Base-by-base conservation (phyloP, 2,329 filamentous ascomycete genomes). In the Talaromyces funiculosus region DNA sequence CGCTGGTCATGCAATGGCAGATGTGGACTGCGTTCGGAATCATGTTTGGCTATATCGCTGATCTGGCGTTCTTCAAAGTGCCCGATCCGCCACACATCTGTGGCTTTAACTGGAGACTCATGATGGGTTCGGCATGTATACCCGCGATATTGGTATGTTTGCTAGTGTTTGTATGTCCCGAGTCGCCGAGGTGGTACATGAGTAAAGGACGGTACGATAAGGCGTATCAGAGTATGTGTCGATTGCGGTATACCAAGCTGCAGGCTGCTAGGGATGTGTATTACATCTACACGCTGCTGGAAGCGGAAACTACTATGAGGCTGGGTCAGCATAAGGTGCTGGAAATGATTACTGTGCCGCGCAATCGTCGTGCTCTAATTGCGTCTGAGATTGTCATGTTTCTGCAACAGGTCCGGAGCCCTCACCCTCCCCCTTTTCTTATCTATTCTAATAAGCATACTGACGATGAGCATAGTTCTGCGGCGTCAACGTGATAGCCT, bases 1-100 rank as follows among this genome's bases (percentile, higher is more conserved):
- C 87, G 7, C 79, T 94, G 18, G 89, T 92, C 64, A 93, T 93
- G 89, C 86, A 86, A 64, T 93, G 90, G 89, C 87, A 92, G 74
- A 80, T 80, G 75, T 82, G 76, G 75, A 78, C 75, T 4, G 79
- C 77, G 0, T 80, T 80, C 61, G 79, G 79, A 12, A 80, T 81
- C 62, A 77, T 81, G 80, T 73, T 76, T 16, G 85, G 85, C 16
- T 88, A 82, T 68, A 81, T 80, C 6, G 84, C 80, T 51, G 84
- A 86, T 66, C 75, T 88, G 29, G 83, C 82, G 7, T 86, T 88
- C 68, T 86, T 83, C 68, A 73, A 81, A 57, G 83, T 77, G 59
- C 73, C 76, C 29, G 81, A 86, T 66, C 74, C 73, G 3, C 71
- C 78, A 2, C 76, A 77, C 3, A 82, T 88, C 57, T 72, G 79